A percentile compares a stretch with the other conserved stretches of the same genome.
Evolutionary conservation across 306 rosid species (phyloP).

Genomic region (Arachis stenosperma): DNA sequence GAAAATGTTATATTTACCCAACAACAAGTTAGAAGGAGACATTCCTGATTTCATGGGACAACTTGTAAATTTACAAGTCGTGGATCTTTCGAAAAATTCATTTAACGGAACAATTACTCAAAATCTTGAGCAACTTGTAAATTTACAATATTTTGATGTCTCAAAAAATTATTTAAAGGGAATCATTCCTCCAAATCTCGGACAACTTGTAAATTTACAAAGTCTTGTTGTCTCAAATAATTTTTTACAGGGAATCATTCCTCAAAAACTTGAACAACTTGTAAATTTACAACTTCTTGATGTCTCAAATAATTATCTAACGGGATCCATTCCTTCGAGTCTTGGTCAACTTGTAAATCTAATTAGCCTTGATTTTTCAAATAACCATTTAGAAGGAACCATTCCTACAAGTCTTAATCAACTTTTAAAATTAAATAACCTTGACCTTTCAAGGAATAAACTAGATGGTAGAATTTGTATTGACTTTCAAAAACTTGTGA

Average conservation of each 20-base stretch:
- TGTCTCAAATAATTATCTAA: not conserved
- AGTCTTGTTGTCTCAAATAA: not conserved
- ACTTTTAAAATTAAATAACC: not conserved
- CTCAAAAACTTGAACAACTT: not conserved
- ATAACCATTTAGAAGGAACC: not conserved
- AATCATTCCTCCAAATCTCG: not conserved
- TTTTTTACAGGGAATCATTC: not conserved
- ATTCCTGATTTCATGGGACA: not conserved
- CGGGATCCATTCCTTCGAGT: not conserved
- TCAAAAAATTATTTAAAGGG: not conserved
- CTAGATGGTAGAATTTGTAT: not conserved
- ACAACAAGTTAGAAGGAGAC: not conserved
- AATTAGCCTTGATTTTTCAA: not conserved
- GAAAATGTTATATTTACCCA: not conserved
- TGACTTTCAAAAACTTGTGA: not conserved
- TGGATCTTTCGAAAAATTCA: not conserved
- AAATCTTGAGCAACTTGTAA: not conserved
- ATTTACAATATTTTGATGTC: not conserved
- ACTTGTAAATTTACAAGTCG: too few relatives aligned
- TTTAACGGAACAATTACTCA: not conserved
- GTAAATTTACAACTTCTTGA: not conserved
- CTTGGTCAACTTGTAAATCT: conserved; percentile 4
- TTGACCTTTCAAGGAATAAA: not conserved
- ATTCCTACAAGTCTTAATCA: not conserved
- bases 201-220: not conserved